Evolutionary conservation across 225 moss, liverwort and hornwort species (phyloP).

Genomic region (Sphagnum contortum): DNA sequence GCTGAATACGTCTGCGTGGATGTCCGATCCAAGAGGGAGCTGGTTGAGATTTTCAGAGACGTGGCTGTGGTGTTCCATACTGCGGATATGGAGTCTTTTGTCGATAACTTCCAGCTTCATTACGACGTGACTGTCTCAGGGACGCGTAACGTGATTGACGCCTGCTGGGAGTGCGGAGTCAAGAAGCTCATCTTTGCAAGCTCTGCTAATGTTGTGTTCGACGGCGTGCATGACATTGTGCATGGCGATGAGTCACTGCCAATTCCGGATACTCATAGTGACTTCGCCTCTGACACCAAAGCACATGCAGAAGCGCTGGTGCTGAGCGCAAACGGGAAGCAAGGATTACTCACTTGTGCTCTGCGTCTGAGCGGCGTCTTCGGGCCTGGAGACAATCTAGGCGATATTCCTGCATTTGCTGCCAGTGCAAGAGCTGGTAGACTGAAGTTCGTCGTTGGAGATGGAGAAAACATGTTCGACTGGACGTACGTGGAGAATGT

Average conservation of each 20-base stretch:
- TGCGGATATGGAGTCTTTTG: slow-evolving; percentile 71
- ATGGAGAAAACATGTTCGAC: slow-evolving; percentile 87
- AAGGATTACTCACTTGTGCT: slow-evolving; percentile 63
- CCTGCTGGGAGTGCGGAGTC: slow-evolving; percentile 66
- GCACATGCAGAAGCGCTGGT: slow-evolving; percentile 87
- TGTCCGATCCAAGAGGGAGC: slow-evolving; percentile 44
- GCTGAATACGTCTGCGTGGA: slow-evolving; percentile 62
- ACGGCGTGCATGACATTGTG: slow-evolving; percentile 44
- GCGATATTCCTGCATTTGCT: slow-evolving; percentile 53
- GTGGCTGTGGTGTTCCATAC: slow-evolving; percentile 78
- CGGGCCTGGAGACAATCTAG: slow-evolving; percentile 73
- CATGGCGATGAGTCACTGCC: slow-evolving; percentile 67
- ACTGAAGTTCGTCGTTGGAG: slow-evolving; percentile 66
- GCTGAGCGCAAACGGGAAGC: slow-evolving; percentile 54
- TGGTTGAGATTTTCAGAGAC: slow-evolving; percentile 45
- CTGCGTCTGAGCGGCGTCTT: slow-evolving; percentile 90
- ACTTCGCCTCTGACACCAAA: slow-evolving; percentile 74
- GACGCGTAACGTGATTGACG: slow-evolving; percentile 75
- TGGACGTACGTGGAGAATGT: slow-evolving; percentile 98
- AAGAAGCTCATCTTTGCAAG: slow-evolving; percentile 73
- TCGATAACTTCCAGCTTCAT: slow-evolving; percentile 68
- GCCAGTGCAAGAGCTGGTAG: slow-evolving; percentile 65
- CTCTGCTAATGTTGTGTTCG: slow-evolving; percentile 73
- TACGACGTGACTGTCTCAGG: slow-evolving; percentile 82
- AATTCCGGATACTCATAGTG: slow-evolving; percentile 72